These are phyloP conservation scores for Trifolium dubium DNA, from an alignment of 306 rosid species.

Conservation along the genomic window DNA sequence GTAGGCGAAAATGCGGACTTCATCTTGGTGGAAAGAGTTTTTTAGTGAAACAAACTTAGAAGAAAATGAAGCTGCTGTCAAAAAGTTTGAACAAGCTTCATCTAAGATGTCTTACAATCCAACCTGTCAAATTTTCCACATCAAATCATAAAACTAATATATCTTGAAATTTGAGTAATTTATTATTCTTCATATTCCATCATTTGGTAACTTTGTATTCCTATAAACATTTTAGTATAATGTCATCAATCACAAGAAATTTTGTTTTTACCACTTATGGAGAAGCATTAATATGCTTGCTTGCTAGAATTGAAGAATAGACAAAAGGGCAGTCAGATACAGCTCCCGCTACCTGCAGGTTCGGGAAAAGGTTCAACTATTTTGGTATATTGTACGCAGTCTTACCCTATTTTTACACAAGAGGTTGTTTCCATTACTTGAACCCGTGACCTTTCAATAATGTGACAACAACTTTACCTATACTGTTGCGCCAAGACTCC, in stretches of 20 bases:
- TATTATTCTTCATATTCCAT: constrained; percentile 10
- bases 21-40: constrained; percentile 86
- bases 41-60: constrained; percentile 66
- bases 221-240: constrained; percentile 35
- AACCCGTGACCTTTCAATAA: too few species aligned
- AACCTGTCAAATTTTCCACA: constrained; percentile 84
- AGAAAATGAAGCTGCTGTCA: constrained; percentile 61
- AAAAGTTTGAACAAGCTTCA: constrained; percentile 77
- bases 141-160: constrained; percentile 65
- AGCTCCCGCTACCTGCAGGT: too few species aligned
- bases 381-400: too few species aligned
- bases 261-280: constrained; percentile 26
- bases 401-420: too few species aligned
- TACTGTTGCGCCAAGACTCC: too few species aligned
- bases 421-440: too few species aligned
- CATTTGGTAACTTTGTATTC: constrained; percentile 29
- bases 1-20: constrained; percentile 88
- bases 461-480: too few species aligned
- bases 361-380: too few species aligned
- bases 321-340: too few species aligned
- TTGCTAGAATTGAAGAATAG: constrained; percentile 22
- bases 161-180: constrained; percentile 31
- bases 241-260: constrained; percentile 33
- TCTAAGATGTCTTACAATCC: constrained; percentile 65
- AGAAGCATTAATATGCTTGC: constrained; percentile 23